Base-by-base conservation (phyloP, 768 basidiomycete genomes). In the Nevesoporus exiguus region DNA sequence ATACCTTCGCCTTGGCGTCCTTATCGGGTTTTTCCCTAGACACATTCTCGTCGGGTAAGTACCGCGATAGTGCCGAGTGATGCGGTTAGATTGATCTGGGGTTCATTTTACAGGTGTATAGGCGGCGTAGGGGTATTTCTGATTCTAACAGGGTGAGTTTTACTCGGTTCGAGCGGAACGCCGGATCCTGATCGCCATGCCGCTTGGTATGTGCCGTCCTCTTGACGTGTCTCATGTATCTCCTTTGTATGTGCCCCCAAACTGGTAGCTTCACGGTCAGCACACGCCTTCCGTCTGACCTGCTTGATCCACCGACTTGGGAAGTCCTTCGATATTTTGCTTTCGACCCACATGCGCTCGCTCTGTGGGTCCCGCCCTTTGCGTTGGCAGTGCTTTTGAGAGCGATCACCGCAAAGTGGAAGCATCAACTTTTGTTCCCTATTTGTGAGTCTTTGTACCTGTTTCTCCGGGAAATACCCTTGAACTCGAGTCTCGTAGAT, bases 81-180 rank as follows among this genome's bases (percentile, higher is more conserved):
- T 22, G n/a, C 1, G 31, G 6, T 25, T 22, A 34, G 27, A 39
- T 47, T 52, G 9, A 59, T 39, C n/a, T 51, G n/a, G 3, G 13
- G 9, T 33, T 43, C 22, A 0, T 49, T 29, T 3, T 22, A 13
- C 50, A 85, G 84, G 14, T 89, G 88, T 63, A 98, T 98, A 37
- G 95, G 95, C 10, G 95, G 96, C n/a, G 92, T 98, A 30, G 96
- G 96, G 15, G 83, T 86, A 9, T 99, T 98, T 71, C 76, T 99
- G 43, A 82, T 98, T 39, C 77, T 88, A 61, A 98, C 95, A 0
- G 94, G 93, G 88, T 90, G 60, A 52, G 79, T 63, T 21, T 39
- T 24, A 27, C 47, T 34, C 31, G 15, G 0, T 45, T 40, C 10
- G 44, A 24, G 8, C 13, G 34, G 43, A 44, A 37, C 4, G 1